Evolutionary conservation across 2,329 filamentous ascomycete genomes (phyloP), one percentile per base, ranked within the genome.

Genomic region (Microdochium bolleyi): DNA sequence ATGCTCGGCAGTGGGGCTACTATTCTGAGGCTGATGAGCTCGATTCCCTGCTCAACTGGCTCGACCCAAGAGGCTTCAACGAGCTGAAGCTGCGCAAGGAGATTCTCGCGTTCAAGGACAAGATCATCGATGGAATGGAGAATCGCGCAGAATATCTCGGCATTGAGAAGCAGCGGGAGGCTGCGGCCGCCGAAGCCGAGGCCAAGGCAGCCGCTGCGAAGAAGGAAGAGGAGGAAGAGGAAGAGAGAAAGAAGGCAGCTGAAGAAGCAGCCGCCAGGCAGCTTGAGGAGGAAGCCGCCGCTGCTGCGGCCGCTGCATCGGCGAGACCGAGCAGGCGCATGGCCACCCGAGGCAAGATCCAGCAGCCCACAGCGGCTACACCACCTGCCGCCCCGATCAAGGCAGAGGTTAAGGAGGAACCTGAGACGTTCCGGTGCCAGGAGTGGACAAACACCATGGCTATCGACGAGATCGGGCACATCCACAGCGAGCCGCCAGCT

Each of bases 51-150:
- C 83, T 97, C 56, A 80, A 80, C 51, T 99, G 94, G 92, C 79
- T 99, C 3, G 92, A 99, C 63, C 80, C 85, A 13, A 87, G 89
- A 16, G 94, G 94, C 1, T 78, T 87, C 58, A 91, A 95, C 57
- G 94, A 99, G 70, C 73, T 87, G 57, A 92, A 90, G 64, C 76
- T 99, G 50, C 83, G 87, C 55, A 97, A 96, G 70, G 92, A 97
- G 67, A 78, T 99, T 3, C 74, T 86, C 50, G 72, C 77, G 21
- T 95, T 87, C 72, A 85, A 84, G 50, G 85, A 92, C 41, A 82
- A 83, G 61, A 95, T 96, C 57, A 73, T 79, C 24, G 78, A 80
- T 56, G 84, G 91, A 62, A 96, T 96, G 92, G 77, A 85, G 61
- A 86, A 85, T 62, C 85, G 95, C 56, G 83, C 83, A 56, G 75